Evolutionary conservation across 345 rosid genomes (phyloP).

Genomic region (Rhodamnia rubescens): DNA sequence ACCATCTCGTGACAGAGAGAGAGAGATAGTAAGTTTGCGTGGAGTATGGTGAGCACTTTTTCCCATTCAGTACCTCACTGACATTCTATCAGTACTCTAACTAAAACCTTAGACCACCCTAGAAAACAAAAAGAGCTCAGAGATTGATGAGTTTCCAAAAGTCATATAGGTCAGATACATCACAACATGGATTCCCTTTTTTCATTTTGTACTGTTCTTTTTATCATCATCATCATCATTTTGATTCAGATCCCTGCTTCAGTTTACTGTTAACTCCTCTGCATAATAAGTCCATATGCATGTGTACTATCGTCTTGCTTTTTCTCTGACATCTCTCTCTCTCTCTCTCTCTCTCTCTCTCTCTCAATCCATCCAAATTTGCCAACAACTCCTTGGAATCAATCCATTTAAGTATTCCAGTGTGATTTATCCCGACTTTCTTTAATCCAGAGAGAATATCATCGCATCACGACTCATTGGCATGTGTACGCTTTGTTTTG

Average conservation of each 20-base stretch:
- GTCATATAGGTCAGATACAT: constrained; percentile 40
- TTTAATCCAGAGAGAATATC: constrained; percentile 33
- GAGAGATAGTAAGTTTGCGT: neutral
- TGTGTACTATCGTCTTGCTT: constrained; percentile 6
- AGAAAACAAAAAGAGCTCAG: neutral
- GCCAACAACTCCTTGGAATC: constrained; percentile 57
- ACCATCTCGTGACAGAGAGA: neutral
- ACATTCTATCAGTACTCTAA: constrained; percentile 42
- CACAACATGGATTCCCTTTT: constrained; percentile 71
- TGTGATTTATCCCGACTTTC: neutral
- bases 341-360: neutral
- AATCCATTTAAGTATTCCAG: constrained; percentile 31
- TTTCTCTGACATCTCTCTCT: neutral
- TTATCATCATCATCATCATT: constrained; percentile 23
- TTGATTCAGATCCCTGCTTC: neutral
- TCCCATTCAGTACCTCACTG: constrained; percentile 52
- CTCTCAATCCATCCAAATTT: constrained; percentile 48
- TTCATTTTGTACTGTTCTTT: constrained; percentile 17
- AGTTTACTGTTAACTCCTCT: neutral
- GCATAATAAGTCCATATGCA: constrained; percentile 34
- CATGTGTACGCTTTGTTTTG: constrained; percentile 35
- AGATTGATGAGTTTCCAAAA: neutral
- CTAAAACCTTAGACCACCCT: constrained; percentile 6
- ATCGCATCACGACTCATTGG: constrained; percentile 23
- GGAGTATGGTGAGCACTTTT: constrained; percentile 18